Percentiles rank a stretch among this genome's conserved stretches.
Conservation (phyloP, 2,329 filamentous ascomycete genomes). For the Colletotrichum sp. region DNA sequence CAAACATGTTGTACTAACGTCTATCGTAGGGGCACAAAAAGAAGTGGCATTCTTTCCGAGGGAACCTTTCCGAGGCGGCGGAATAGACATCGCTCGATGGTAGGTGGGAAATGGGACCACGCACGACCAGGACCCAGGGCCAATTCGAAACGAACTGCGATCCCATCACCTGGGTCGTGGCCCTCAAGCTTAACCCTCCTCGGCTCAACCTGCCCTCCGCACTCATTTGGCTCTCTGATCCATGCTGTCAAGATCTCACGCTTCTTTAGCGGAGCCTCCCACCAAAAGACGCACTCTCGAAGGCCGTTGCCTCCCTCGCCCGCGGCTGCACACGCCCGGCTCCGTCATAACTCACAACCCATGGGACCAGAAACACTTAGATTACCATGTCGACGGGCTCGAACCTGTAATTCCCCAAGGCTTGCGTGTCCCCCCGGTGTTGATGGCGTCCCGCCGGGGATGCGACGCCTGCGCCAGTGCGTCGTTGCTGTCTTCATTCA, state of each 20-base stretch:
- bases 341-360: neutral
- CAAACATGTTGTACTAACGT: neutral
- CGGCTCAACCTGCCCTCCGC: neutral
- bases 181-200: neutral
- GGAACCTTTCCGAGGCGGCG: neutral
- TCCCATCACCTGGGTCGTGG: neutral
- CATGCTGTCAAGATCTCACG: conserved; percentile 6
- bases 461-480: neutral
- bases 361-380: neutral
- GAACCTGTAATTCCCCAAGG: neutral
- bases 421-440: neutral
- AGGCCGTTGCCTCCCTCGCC: neutral
- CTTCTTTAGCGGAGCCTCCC: conserved; percentile 18
- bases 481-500: neutral
- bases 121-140: neutral
- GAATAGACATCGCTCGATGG: neutral
- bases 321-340: neutral
- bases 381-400: neutral
- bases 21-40: neutral
- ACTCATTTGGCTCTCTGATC: neutral
- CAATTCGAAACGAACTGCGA: neutral
- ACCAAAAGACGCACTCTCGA: neutral
- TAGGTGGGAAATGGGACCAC: neutral
- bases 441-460: neutral
- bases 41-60: neutral